phyloP scores from a whole-genome alignment of 1,139 yeast species.

The Sugiyamaella sp. region DNA sequence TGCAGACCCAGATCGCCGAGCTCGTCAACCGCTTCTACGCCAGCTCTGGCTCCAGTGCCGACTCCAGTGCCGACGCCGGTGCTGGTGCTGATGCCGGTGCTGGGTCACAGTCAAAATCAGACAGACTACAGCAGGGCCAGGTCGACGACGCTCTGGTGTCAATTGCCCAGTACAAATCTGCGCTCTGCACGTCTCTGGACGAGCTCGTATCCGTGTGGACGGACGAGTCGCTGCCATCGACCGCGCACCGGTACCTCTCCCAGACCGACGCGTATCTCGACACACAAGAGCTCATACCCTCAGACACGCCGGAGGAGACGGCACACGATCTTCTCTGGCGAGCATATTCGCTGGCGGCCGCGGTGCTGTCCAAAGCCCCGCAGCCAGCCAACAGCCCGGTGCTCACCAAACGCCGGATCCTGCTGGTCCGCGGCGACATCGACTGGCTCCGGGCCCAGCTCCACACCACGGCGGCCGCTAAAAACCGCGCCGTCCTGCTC shows the following conservation, averaged over 20 bases:
- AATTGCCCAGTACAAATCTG: constrained; percentile 26
- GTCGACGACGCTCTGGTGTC: constrained; percentile 28
- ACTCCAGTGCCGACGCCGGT: not conserved
- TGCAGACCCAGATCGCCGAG: constrained; percentile 9
- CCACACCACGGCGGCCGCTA: constrained; percentile 29
- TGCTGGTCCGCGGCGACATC: constrained; percentile 35
- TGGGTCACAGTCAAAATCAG: too few species aligned
- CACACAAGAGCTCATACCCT: constrained; percentile 23
- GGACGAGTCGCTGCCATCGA: constrained; percentile 27
- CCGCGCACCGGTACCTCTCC: constrained; percentile 29
- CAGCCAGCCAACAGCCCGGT: constrained; percentile 20
- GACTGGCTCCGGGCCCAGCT: constrained; percentile 33
- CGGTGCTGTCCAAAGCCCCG: constrained; percentile 16
- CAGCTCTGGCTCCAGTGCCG: not conserved
- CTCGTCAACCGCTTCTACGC: constrained; percentile 4
- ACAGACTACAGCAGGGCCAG: not conserved
- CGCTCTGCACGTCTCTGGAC: constrained; percentile 11
- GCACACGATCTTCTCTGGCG: constrained; percentile 19
- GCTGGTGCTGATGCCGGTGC: too few species aligned
- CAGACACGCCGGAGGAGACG: not conserved
- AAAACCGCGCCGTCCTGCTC: constrained; percentile 28
- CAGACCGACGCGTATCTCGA: constrained; percentile 35
- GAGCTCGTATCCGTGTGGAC: constrained; percentile 24
- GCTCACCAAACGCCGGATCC: constrained; percentile 23
- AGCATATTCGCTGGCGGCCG: constrained; percentile 23